Conservation (phyloP, 306 rosid species). For the Medicago arabica region DNA sequence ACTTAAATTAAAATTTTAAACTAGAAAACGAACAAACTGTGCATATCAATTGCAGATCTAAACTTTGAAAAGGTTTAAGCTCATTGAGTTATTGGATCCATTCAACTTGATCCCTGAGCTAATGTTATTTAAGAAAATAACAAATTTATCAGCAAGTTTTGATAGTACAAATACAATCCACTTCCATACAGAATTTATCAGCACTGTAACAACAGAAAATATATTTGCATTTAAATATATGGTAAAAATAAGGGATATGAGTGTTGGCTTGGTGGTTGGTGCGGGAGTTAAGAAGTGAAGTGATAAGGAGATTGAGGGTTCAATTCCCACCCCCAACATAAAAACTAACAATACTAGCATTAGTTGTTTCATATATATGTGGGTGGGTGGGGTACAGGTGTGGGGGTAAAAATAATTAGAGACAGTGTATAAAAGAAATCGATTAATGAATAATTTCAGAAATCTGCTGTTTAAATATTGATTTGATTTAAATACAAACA, state of each 20-base stretch:
- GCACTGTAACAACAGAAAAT: background rate
- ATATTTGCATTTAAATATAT: constrained; percentile 5
- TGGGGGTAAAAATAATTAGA: background rate
- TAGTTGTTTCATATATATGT: too few species aligned
- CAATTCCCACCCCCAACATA: background rate
- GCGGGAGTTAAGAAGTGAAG: background rate
- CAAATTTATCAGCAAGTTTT: background rate
- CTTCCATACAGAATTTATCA: constrained; percentile 10
- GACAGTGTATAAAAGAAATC: background rate
- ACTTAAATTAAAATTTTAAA: background rate
- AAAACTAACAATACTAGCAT: too few species aligned
- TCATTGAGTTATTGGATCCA: constrained; percentile 8
- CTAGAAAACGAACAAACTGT: constrained; percentile 15
- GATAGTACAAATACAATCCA: background rate
- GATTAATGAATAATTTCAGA: background rate
- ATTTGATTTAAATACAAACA: background rate
- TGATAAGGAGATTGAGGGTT: background rate
- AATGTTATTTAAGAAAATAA: constrained; percentile 8
- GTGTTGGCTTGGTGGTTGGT: background rate
- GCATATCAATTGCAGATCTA: constrained; percentile 15
- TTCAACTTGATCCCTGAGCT: constrained; percentile 8
- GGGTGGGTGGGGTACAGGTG: too few species aligned
- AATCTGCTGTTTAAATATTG: background rate
- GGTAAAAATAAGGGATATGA: background rate
- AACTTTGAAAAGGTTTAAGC: background rate